phyloP scores from a whole-genome alignment of 176 grass and related monocot genomes.

The Thalia dealbata region DNA sequence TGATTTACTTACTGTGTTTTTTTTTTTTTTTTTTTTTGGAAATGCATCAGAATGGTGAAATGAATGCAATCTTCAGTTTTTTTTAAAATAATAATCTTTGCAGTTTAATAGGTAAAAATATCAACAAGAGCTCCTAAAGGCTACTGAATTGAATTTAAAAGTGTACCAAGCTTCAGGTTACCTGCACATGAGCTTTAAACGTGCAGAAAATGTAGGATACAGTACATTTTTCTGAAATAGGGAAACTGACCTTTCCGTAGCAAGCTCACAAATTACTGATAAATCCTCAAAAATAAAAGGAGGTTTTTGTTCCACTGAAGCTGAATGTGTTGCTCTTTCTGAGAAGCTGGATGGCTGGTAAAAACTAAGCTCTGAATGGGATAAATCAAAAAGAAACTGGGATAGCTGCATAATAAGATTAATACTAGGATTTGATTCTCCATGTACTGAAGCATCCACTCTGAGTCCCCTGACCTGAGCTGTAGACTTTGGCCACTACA shows the following conservation, averaged over 20 bases:
- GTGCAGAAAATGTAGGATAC: background rate
- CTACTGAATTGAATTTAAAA: background rate
- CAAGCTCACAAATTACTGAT: constrained; percentile 26
- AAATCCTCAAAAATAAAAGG: constrained; percentile 28
- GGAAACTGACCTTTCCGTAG: constrained; percentile 26
- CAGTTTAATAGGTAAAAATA: background rate
- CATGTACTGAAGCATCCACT: constrained; percentile 59
- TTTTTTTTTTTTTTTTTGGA: no score
- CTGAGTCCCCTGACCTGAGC: constrained; percentile 56
- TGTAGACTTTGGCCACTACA: constrained; percentile 71
- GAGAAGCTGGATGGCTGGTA: constrained; percentile 35
- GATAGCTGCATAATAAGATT: constrained; percentile 47
- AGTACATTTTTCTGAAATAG: constrained; percentile 3
- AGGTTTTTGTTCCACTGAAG: constrained; percentile 30
- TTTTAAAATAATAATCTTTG: no score
- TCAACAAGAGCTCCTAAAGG: background rate
- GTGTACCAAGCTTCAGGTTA: background rate
- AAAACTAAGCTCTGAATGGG: constrained; percentile 30
- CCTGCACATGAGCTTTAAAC: background rate
- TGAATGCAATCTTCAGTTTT: no score
- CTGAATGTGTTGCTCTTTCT: constrained; percentile 47
- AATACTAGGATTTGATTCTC: constrained; percentile 38
- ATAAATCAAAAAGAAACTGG: constrained; percentile 60
- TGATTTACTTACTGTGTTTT: no score
- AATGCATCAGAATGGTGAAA: no score